Evolutionary conservation across 2,329 filamentous ascomycete genomes (phyloP), one percentile per base, ranked within the genome.

Genomic region (Microascus cirrosus): DNA sequence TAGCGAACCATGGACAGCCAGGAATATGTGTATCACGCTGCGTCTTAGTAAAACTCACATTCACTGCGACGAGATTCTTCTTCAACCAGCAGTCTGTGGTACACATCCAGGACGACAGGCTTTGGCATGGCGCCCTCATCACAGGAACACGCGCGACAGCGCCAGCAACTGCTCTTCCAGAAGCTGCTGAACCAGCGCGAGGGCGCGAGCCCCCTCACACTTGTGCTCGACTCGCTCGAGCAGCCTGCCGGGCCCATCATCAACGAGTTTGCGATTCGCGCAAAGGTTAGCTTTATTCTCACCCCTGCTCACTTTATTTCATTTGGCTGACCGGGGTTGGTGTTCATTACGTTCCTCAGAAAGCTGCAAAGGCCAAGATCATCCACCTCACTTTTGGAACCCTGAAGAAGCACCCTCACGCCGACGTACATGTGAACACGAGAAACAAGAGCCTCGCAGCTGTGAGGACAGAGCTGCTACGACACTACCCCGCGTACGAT

Each of bases 221-320:
- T 97, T 28, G 73, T 96, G 2, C 77, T 96, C 59, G 93, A 97
- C 70, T 89, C 80, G 36, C 77, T 96, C 34, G 90, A 95, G 72
- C 91, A 96, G 72, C 84, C 85, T 28, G 89, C 85, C 7, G 78
- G 77, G 34, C 85, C 85, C 0, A 73, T 96, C 3, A 62, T 93
- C 1, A 73, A 76, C 20, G 91, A 96, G 70, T 89, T 93, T 70
- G 82, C 89, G 57, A 76, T 78, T 53, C 81, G 92, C 64, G 90
- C 88, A 58, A 89, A 86, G 75, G 89, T 88, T 64, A 59, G 72
- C 24, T 20, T 24, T 50, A 24, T 8, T 32, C 25, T 53, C 22
- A n/a, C 32, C 20, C 34, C 32, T 35, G 18, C 25, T n/a, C 25
- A 13, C 32, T 32, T n/a, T 35, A 7, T 35, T 34, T 24, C 36